Conservation (phyloP, 345 rosid species). For the Salix koriyanagi region DNA sequence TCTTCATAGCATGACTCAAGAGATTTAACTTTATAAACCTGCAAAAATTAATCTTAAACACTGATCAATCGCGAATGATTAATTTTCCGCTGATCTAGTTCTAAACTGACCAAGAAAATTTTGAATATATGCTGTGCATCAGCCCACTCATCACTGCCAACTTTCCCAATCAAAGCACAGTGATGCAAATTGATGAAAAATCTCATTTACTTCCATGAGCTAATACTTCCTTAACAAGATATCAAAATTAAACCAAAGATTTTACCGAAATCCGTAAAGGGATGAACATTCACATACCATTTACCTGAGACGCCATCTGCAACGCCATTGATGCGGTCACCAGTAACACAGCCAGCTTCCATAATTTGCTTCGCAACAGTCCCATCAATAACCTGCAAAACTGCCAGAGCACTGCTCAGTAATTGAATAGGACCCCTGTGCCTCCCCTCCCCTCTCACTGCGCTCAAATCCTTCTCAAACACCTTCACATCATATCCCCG, state of each 20-base stretch:
- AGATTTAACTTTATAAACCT: slow-evolving; percentile 27
- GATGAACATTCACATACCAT: slow-evolving; percentile 3
- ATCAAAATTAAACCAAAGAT: not conserved
- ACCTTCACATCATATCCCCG: slow-evolving; percentile 20
- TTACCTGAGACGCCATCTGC: slow-evolving; percentile 29
- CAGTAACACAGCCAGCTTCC: slow-evolving; percentile 26
- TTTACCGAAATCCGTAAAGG: not conserved
- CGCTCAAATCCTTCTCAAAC: slow-evolving; percentile 25
- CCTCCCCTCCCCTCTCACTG: slow-evolving; percentile 26
- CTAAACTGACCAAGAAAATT: not conserved
- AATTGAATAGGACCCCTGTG: slow-evolving; percentile 24
- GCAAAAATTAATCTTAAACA: not conserved
- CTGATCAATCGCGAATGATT: not conserved
- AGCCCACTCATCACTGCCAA: too few relatives aligned
- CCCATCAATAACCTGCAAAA: slow-evolving; percentile 18
- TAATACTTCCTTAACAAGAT: too few relatives aligned
- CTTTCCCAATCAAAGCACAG: too few relatives aligned
- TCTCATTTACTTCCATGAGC: too few relatives aligned
- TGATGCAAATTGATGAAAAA: too few relatives aligned
- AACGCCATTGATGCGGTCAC: slow-evolving; percentile 23
- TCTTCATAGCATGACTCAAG: slow-evolving; percentile 11
- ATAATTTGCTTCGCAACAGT: slow-evolving; percentile 12
- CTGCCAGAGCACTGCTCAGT: slow-evolving; percentile 14
- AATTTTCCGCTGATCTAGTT: not conserved
- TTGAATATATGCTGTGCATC: not conserved